phyloP scores from a whole-genome alignment of 768 basidiomycete genomes.

The Hebeloma cylindrosporum region DNA sequence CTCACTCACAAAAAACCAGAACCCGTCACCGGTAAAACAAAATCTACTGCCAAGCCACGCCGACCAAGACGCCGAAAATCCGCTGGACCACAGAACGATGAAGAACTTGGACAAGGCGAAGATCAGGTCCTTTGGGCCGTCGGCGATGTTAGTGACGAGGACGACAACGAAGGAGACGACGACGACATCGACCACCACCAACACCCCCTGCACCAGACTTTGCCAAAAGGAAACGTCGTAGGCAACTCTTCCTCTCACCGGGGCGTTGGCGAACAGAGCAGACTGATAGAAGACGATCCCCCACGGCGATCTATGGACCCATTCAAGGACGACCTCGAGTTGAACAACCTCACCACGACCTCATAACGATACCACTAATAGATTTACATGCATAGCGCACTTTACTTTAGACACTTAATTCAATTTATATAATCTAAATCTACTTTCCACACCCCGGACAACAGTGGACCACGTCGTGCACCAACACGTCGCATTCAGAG shows the following conservation, averaged over 20 bases:
- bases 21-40: slow-evolving; percentile 34
- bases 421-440: not conserved
- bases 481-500: slow-evolving; percentile 93
- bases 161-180: slow-evolving; percentile 41
- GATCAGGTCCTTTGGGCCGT: slow-evolving; percentile 65
- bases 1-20: slow-evolving; percentile 92
- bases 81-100: slow-evolving; percentile 37
- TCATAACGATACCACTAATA: slow-evolving; percentile 1
- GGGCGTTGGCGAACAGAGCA: slow-evolving; percentile 18
- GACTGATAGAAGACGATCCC: slow-evolving; percentile 18
- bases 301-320: slow-evolving; percentile 30
- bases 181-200: slow-evolving; percentile 46
- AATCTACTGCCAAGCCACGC: slow-evolving; percentile 34
- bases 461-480: slow-evolving; percentile 93
- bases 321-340: slow-evolving; percentile 25
- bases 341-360: slow-evolving; percentile 8
- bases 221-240: slow-evolving; percentile 6
- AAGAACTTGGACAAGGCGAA: slow-evolving; percentile 39
- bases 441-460: slow-evolving; percentile 82
- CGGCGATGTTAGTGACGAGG: slow-evolving; percentile 70
- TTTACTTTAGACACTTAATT: not conserved
- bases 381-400: not conserved
- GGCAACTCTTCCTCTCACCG: slow-evolving; percentile 3
- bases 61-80: slow-evolving; percentile 12
- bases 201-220: slow-evolving; percentile 32